These are phyloP conservation scores for Amanita subjunquillea DNA, from an alignment of 768 basidiomycete species.

Conservation along the genomic window DNA sequence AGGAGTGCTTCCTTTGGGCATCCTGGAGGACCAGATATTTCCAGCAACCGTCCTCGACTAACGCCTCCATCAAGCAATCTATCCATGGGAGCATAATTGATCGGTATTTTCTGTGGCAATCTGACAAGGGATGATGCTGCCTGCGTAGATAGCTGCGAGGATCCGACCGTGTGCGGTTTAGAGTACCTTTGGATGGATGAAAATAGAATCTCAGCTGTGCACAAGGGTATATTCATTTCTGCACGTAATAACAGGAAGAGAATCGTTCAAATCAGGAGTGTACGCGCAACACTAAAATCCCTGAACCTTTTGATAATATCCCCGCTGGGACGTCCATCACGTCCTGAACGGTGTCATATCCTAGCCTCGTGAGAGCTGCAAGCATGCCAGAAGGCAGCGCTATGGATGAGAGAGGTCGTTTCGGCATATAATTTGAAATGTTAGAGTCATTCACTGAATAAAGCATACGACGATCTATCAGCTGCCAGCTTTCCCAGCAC, in stretches of 20 bases:
- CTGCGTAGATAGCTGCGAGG: conserved; percentile 29
- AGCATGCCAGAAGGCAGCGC: conserved; percentile 35
- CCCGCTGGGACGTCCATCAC: conserved; percentile 32
- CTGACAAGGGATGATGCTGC: conserved; percentile 37
- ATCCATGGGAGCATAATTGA: conserved; percentile 42
- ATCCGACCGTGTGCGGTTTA: neutral
- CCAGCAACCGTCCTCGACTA: conserved; percentile 48
- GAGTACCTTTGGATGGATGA: conserved; percentile 22
- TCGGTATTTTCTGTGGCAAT: conserved; percentile 22
- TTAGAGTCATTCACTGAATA: neutral
- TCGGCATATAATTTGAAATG: conserved; percentile 19
- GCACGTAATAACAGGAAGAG: conserved; percentile 4
- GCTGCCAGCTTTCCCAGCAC: neutral
- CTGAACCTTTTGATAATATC: conserved; percentile 38
- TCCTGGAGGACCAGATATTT: conserved; percentile 72
- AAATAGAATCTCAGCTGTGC: conserved; percentile 36
- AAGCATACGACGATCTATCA: neutral
- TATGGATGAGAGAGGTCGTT: conserved; percentile 35
- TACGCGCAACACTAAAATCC: neutral
- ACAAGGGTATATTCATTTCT: conserved; percentile 43
- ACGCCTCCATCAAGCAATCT: conserved; percentile 55
- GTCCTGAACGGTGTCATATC: conserved; percentile 51
- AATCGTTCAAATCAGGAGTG: neutral
- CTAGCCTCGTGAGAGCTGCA: conserved; percentile 35
- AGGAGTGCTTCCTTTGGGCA: conserved; percentile 51